Evolutionary conservation across 2,329 filamentous ascomycete genomes (phyloP).

Genomic region (Aspergillus japonicus): DNA sequence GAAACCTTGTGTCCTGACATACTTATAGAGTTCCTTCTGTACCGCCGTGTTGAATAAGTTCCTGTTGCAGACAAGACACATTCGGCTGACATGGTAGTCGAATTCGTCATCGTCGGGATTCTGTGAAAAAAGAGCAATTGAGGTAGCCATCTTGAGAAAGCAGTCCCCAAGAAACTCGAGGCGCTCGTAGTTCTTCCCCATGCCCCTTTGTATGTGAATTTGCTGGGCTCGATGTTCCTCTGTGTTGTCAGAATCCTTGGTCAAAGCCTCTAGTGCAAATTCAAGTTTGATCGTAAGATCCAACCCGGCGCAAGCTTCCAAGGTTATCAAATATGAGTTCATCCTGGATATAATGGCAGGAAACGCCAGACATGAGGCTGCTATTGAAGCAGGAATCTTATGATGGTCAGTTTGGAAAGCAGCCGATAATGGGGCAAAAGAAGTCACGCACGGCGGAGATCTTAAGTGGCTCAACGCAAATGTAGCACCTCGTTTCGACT

Average conservation of each 20-base stretch:
- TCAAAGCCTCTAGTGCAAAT: constrained; percentile 82
- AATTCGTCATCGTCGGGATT: constrained; percentile 79
- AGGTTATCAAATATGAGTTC: constrained; percentile 75
- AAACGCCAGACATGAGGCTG: constrained; percentile 70
- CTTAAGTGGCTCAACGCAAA: constrained; percentile 73
- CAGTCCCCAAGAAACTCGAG: constrained; percentile 91
- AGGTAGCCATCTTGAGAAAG: constrained; percentile 94
- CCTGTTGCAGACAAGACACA: constrained; percentile 86
- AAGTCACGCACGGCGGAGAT: constrained; percentile 67
- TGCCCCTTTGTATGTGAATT: constrained; percentile 74
- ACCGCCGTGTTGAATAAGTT: constrained; percentile 80
- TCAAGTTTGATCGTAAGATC: constrained; percentile 63
- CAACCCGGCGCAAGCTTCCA: constrained; percentile 69
- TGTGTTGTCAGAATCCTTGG: constrained; percentile 85
- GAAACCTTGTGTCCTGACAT: constrained; percentile 79
- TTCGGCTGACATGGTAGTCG: constrained; percentile 84
- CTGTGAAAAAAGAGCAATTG: constrained; percentile 77
- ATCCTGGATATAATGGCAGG: constrained; percentile 82
- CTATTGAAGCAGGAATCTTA: constrained; percentile 68
- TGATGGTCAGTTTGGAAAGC: constrained; percentile 17
- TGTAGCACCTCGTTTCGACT: constrained; percentile 56
- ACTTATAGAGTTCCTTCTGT: constrained; percentile 65
- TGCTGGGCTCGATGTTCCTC: constrained; percentile 68
- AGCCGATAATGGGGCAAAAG: not conserved
- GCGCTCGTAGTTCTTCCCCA: constrained; percentile 93